Evolutionary conservation across 2,329 filamentous ascomycete species (phyloP).

Genomic region (Trichoderma brevicompactum): DNA sequence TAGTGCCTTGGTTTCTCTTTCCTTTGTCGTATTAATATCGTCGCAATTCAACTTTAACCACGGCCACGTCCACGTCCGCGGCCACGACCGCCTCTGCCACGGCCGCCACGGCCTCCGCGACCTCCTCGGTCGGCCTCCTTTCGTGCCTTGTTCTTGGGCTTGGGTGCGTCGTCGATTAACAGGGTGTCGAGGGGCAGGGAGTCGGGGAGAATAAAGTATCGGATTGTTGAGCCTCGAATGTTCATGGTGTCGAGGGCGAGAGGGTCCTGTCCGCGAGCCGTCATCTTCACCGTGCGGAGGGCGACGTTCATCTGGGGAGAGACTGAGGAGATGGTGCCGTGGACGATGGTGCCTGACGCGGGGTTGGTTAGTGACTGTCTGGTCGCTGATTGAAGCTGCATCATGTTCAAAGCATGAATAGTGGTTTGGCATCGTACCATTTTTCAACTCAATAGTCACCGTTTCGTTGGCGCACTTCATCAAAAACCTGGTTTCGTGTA

Average conservation of each 20-base stretch:
- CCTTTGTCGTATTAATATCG: slow-evolving; percentile 17
- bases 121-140: slow-evolving; percentile 75
- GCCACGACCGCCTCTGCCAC: slow-evolving; percentile 50
- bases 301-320: slow-evolving; percentile 99
- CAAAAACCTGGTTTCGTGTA: slow-evolving; percentile 70
- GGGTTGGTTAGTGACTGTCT: slow-evolving; percentile 13
- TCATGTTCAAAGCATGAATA: background rate
- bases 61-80: slow-evolving; percentile 49
- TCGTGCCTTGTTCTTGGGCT: slow-evolving; percentile 99
- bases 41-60: slow-evolving; percentile 26
- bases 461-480: slow-evolving; percentile 99
- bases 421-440: slow-evolving; percentile 63
- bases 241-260: slow-evolving; percentile 94
- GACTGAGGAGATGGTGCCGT: slow-evolving; percentile 95
- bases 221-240: slow-evolving; percentile 92
- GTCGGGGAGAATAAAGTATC: slow-evolving; percentile 96
- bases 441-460: slow-evolving; percentile 97
- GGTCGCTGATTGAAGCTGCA: background rate
- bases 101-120: slow-evolving; percentile 57
- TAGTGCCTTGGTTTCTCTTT: slow-evolving; percentile 7
- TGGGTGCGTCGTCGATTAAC: slow-evolving; percentile 93
- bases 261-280: slow-evolving; percentile 81
- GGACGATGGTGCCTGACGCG: slow-evolving; percentile 80
- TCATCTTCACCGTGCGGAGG: slow-evolving; percentile 96
- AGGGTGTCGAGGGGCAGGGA: slow-evolving; percentile 93